Conservation (phyloP, 2,329 filamentous ascomycete species). For the Mollisia scopiformis region DNA sequence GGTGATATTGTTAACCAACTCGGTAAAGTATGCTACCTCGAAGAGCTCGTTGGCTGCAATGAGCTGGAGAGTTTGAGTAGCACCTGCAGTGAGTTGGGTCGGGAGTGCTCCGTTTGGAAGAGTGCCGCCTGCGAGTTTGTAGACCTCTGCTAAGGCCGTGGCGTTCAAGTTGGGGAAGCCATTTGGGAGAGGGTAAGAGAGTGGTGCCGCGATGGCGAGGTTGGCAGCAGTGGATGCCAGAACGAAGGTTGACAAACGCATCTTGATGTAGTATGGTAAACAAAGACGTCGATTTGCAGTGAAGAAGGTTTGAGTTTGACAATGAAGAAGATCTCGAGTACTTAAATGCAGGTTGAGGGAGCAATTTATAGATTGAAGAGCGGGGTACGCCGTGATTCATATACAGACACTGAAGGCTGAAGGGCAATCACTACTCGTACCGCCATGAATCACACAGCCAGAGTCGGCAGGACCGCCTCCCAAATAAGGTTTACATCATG, state of each 20-base stretch:
- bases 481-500: too few species aligned
- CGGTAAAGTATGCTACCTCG: conserved; percentile 68
- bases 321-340: too few species aligned
- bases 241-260: background rate
- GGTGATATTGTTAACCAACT: conserved; percentile 67
- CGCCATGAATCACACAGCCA: too few species aligned
- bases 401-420: too few species aligned
- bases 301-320: too few species aligned
- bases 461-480: too few species aligned
- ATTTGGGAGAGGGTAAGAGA: conserved; percentile 43
- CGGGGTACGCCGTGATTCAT: too few species aligned
- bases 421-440: too few species aligned
- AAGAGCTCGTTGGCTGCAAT: conserved; percentile 74
- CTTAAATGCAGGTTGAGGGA: too few species aligned
- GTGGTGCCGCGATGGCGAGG: conserved; percentile 36
- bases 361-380: too few species aligned
- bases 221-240: too few species aligned
- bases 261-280: background rate
- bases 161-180: conserved; percentile 62
- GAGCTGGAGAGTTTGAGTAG: conserved; percentile 60
- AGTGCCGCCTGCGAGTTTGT: conserved; percentile 59
- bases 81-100: conserved; percentile 49
- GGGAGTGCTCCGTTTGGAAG: conserved; percentile 57
- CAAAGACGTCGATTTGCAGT: background rate
- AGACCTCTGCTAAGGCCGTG: conserved; percentile 52